phyloP scores from a whole-genome alignment of 202 grass and related monocot genomes.

The Setaria viridis region DNA sequence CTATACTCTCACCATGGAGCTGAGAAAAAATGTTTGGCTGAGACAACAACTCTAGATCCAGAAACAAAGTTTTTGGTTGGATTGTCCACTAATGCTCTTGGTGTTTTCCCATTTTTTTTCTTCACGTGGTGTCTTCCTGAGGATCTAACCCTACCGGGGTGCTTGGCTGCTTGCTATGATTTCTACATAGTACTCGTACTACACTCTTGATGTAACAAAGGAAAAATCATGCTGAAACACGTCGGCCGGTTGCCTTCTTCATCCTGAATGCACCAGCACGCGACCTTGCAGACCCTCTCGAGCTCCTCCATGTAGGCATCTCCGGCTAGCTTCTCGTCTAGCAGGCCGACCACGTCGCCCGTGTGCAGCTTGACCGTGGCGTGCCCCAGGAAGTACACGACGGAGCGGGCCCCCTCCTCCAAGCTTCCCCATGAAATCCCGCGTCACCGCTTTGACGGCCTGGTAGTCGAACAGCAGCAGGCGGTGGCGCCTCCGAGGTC shows the following conservation, averaged over 20 bases:
- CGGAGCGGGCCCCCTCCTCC: not conserved
- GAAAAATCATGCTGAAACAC: not conserved
- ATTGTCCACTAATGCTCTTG: too few species aligned
- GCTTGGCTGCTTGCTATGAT: not conserved
- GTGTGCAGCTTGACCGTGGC: constrained; percentile 56
- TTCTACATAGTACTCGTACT: not conserved
- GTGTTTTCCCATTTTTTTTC: too few species aligned
- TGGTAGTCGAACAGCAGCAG: constrained; percentile 53
- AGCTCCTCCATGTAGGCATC: constrained; percentile 56
- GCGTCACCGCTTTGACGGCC: constrained; percentile 57
- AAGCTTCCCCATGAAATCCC: constrained; percentile 64
- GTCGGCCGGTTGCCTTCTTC: constrained; percentile 56
- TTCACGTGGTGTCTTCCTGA: not conserved
- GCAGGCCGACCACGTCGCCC: constrained; percentile 54
- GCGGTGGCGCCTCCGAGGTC: constrained; percentile 47
- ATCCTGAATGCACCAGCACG: constrained; percentile 86
- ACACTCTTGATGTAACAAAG: not conserved
- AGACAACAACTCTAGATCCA: too few species aligned
- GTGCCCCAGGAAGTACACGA: constrained; percentile 62
- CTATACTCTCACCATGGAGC: too few species aligned
- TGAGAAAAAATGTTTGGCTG: too few species aligned
- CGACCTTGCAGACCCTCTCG: constrained; percentile 53
- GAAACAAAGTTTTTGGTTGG: too few species aligned
- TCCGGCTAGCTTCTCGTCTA: constrained; percentile 64
- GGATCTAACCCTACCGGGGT: not conserved